Base-by-base conservation (phyloP, 108 stramenopile genomes). In the Conticribra guillardii region DNA sequence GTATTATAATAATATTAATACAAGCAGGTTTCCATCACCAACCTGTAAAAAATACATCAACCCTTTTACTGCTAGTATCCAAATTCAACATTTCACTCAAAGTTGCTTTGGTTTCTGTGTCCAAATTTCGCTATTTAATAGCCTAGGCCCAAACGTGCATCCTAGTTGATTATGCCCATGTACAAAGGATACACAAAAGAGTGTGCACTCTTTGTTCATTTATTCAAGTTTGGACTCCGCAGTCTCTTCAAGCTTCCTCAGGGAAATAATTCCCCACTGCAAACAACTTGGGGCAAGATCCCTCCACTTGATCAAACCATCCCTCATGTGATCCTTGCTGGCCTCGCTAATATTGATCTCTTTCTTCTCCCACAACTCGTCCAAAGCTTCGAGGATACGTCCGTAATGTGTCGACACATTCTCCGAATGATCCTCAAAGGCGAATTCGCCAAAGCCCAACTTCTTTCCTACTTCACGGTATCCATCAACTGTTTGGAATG, bases 241-340 rank as follows among this genome's bases (percentile, higher is more conserved):
- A 15, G 68, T 77, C 62, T 78, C 76, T 18, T 68, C 41, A n/a
- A 77, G 73, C 47, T 82, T 82, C 32, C 78, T 70, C 44, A 77
- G 72, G 27, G 55, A 53, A n/a, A 82, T 69, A 49, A 82, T 62
- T 19, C 82, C 82, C 82, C 82, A 82, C 18, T 62, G 71, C 44
- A 82, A 68, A 55, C 78, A 79, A 0, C 60, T 57, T 9, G 66
- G 66, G 3, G 82, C 64, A 17, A 65, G 54, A 31, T 76, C 76
- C 27, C 60, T 67, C 82, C 82, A 82, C 37, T 69, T 67, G n/a
- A 46, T 44, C 19, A 82, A 37, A 4, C 82, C 82, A 28, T 63
- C 71, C 16, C 50, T 47, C 60, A 76, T 76, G 19, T 67, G 73
- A 30, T 55, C 22, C 49, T 64, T 51, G 69, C 68, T 79, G 14